These are phyloP conservation scores for Fusarium oligoseptatum DNA, from an alignment of 2,329 filamentous ascomycete genomes.

Conservation along the genomic window DNA sequence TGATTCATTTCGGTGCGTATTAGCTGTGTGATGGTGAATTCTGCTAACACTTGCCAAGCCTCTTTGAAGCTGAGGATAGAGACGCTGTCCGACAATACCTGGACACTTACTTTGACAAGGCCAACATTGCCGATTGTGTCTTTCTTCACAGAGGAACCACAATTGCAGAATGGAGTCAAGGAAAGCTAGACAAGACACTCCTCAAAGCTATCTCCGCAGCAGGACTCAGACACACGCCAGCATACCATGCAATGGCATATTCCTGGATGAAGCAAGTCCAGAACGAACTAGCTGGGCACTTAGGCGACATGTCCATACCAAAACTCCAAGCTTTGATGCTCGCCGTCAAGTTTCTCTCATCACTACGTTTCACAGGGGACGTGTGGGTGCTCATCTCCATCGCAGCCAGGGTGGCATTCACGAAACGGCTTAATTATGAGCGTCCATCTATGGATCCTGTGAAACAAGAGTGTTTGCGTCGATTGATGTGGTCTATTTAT, in stretches of 20 bases:
- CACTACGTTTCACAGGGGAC: conserved; percentile 11
- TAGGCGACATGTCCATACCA: conserved; percentile 26
- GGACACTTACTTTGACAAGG: conserved; percentile 42
- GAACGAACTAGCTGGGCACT: background rate
- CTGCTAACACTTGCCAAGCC: background rate
- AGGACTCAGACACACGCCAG: background rate
- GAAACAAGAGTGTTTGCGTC: conserved; percentile 41
- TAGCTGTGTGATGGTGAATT: fast-evolving
- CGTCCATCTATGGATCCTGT: conserved; percentile 28
- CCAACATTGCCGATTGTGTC: conserved; percentile 28
- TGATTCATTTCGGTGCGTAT: conserved; percentile 6
- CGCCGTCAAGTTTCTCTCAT: conserved; percentile 34
- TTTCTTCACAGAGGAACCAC: conserved; percentile 42
- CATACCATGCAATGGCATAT: background rate
- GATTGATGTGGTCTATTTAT: conserved; percentile 48
- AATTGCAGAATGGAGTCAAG: conserved; percentile 43
- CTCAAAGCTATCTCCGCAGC: conserved; percentile 42
- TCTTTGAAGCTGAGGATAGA: conserved; percentile 27
- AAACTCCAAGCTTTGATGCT: conserved; percentile 42
- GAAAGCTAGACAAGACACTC: conserved; percentile 31
- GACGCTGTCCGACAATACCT: conserved; percentile 20
- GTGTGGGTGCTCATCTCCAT: conserved; percentile 43
- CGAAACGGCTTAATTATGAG: conserved; percentile 46
- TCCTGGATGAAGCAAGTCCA: conserved; percentile 44
- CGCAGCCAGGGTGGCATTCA: conserved; percentile 44